Base-by-base conservation (phyloP, 257 asterid species). In the Leonotis leonurus region DNA sequence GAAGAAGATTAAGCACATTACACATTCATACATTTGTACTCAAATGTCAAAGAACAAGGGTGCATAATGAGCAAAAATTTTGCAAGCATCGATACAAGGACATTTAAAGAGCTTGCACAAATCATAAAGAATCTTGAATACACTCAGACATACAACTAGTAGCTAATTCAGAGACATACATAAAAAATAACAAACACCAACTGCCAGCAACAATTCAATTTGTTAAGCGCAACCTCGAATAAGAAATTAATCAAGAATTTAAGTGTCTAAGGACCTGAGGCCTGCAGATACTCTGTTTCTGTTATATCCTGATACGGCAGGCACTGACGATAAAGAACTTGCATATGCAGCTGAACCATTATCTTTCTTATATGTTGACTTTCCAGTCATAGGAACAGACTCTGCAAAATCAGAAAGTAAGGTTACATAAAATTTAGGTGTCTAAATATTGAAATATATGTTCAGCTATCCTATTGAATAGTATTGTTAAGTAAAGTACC, bases 341-440 rank as follows among this genome's bases (percentile, higher is more conserved):
- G 78, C 68, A 62, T 75, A 44, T 36, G 76, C 41, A 72, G 56
- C 44, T 16, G 90, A 72, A 37, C 83, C 91, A 72, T 79, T 81
- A 39, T 86, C 97, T 80, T 84, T 89, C 80, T 75, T 82, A 77
- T 74, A 73, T 13, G 78, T 74, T 7, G 84, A 53, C 73, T 71
- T 84, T 22, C 81, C 89, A 41, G n/a, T n/a, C n/a, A n/a, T n/a
- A n/a, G n/a, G n/a, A n/a, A n/a, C n/a, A n/a, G 89, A 65, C 64
- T 86, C 94, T 89, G 80, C 49, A 14, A 57, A 57, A 60, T 35
- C 62, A 54, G 50, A 43, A 6, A 56, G 49, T 21, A 48, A 13
- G 35, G 59, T 55, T 30, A 71, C 43, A 59, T 48, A 43, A 13
- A 29, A 35, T 54, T 14, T 57, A n/a, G 16, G 20, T 51, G 41